Evolutionary conservation across 1,284 basidiomycete species (phyloP).

Genomic region (Chiua sp.): DNA sequence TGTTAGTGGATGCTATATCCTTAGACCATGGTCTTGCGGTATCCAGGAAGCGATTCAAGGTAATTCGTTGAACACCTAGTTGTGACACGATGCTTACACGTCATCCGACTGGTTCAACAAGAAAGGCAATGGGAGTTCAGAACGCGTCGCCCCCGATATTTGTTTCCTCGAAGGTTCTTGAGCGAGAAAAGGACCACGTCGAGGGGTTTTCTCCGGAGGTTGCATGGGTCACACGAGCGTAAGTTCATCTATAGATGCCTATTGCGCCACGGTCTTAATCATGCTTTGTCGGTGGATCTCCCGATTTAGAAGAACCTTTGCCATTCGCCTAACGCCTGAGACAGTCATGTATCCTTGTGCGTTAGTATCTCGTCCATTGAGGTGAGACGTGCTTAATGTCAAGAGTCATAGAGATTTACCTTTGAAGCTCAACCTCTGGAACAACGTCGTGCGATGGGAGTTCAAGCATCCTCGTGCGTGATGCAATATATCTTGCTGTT

Average conservation of each 20-base stretch:
- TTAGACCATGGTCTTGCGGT: slow-evolving; percentile 96
- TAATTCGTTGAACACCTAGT: slow-evolving; percentile 51
- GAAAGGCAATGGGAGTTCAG: slow-evolving; percentile 91
- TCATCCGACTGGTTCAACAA: slow-evolving; percentile 86
- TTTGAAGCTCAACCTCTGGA: slow-evolving; percentile 98
- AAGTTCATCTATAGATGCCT: slow-evolving; percentile 39
- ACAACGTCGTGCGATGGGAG: slow-evolving; percentile 99
- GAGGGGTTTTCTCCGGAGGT: slow-evolving; percentile 99
- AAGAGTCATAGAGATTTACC: slow-evolving; percentile 97
- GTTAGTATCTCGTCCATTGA: slow-evolving; percentile 30
- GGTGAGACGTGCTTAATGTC: slow-evolving; percentile 48
- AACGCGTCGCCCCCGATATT: slow-evolving; percentile 99
- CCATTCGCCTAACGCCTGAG: slow-evolving; percentile 98
- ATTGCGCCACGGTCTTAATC: neutral
- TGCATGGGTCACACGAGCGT: slow-evolving; percentile 98
- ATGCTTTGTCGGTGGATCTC: slow-evolving; percentile 68
- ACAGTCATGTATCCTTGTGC: slow-evolving; percentile 97
- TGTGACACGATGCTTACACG: slow-evolving; percentile 7
- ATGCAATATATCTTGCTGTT: neutral
- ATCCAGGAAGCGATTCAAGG: slow-evolving; percentile 98
- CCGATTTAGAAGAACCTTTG: slow-evolving; percentile 96
- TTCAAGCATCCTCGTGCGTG: slow-evolving; percentile 95
- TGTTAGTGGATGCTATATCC: slow-evolving; percentile 98
- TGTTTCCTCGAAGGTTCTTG: slow-evolving; percentile 91
- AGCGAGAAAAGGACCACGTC: slow-evolving; percentile 98